Evolutionary conservation across 2,329 filamentous ascomycete genomes (phyloP).

Genomic region (Biscogniauxia sp.): DNA sequence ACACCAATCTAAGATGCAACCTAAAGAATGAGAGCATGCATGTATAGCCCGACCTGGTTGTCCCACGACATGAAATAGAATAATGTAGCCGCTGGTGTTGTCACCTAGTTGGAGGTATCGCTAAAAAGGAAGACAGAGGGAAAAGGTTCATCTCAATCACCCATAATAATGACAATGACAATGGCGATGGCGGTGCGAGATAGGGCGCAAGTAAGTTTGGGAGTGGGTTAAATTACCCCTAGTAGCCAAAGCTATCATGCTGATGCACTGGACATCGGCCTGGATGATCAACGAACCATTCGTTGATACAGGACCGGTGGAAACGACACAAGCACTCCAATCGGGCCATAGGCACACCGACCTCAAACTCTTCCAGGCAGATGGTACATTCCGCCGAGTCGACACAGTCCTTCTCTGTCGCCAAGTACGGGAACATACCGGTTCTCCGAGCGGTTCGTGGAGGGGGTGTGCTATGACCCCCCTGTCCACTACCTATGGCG

Average conservation of each 20-base stretch:
- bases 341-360: constrained; percentile 61
- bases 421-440: constrained; percentile 62
- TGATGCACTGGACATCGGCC: constrained; percentile 66
- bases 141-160: neutral
- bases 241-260: constrained; percentile 59
- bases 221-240: constrained; percentile 2
- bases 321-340: constrained; percentile 67
- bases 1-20: neutral
- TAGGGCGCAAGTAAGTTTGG: neutral
- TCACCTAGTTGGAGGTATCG: neutral
- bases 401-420: constrained; percentile 68
- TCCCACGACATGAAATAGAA: neutral
- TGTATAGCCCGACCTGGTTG: neutral
- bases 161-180: no score
- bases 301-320: constrained; percentile 57
- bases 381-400: constrained; percentile 67
- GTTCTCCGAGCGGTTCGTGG: constrained; percentile 45
- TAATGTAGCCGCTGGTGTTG: neutral
- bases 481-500: constrained; percentile 20
- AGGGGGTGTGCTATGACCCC: constrained; percentile 27
- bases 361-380: constrained; percentile 64
- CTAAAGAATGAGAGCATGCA: neutral
- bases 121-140: neutral
- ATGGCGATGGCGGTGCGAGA: neutral
- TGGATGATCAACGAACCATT: constrained; percentile 62